Percentiles rank a stretch among this genome's conserved stretches.
These are phyloP conservation scores for Flaveria sonorensis DNA, from an alignment of 129 eudicot genomes.

Conservation along the genomic window DNA sequence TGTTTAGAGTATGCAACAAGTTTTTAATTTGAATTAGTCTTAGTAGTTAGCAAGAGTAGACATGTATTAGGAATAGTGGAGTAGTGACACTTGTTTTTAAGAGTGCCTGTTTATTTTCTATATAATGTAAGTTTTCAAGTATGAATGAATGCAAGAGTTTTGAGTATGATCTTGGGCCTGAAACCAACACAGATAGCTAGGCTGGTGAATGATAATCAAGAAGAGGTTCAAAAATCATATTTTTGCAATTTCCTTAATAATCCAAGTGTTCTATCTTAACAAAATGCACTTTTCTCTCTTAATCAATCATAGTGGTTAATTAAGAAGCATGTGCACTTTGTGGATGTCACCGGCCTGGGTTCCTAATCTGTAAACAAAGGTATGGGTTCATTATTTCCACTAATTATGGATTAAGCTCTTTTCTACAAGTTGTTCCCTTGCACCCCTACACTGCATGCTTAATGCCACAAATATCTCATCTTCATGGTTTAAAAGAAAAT, in stretches of 20 bases:
- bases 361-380: conserved; percentile 7
- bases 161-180: no score
- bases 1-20: no score
- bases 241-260: neutral
- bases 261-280: neutral
- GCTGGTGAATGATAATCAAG: neutral
- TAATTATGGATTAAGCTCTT: conserved; percentile 23
- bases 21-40: no score
- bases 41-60: no score
- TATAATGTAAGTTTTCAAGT: no score
- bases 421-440: conserved; percentile 17
- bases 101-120: no score
- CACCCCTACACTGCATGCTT: conserved; percentile 18
- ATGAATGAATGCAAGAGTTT: no score
- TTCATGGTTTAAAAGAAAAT: conserved; percentile 8
- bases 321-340: conserved; percentile 18
- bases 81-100: no score
- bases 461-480: conserved; percentile 24
- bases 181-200: no score
- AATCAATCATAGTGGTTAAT: neutral
- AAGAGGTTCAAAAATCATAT: neutral
- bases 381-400: conserved; percentile 3
- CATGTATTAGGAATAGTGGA: no score
- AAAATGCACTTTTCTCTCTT: neutral
- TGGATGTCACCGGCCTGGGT: conserved; percentile 8